Base-by-base conservation (phyloP, 495 filamentous ascomycete genomes). In the Viridothelium virens region DNA sequence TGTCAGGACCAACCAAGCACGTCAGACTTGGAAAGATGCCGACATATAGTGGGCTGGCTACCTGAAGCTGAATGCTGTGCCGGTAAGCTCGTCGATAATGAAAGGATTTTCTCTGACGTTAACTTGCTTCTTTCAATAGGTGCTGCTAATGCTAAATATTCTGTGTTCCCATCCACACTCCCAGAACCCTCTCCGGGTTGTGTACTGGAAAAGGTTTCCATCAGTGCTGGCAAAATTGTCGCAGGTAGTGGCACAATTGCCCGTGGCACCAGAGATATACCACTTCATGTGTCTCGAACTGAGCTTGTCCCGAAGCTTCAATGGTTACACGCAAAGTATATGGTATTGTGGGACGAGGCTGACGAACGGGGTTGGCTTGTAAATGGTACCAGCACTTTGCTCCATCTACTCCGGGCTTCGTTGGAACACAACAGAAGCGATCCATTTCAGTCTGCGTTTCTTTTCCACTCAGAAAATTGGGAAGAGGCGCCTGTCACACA, bases 341-440 rank as follows among this genome's bases (percentile, higher is more conserved):
- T 75, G 2, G 62, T 73, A 1, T 65, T 78, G 2, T 78, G 69
- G 65, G 77, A 79, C 62, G 71, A 68, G 2, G 53, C 44, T 33
- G 76, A 75, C 31, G 72, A 70, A 14, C 63, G 74, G 12, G 74
- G 70, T 33, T 79, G 74, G 75, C 66, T 79, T 0, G 62, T 76
- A 0, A 70, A 77, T 63, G 76, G 76, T 2, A 64, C 69, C 0
- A 74, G 69, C 62, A 72, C 73, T 2, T 56, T 78, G 3, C 70
- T 78, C 2, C 75, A 78, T 62, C 62, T 76, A 1, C 46, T 74
- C 0, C 68, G 74, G 0, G 71, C 70, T 0, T 74, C 73, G 2
- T 64, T 79, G 0, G 7, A 63, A 6, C 63, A 62, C 33, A 47
- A 65, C 53, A 61, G 56, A 3, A 64, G 14, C 0, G 69, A 74